Percentiles rank a stretch among this genome's conserved stretches.
phyloP scores from a whole-genome alignment of 2,329 filamentous ascomycete species.

The Exophiala spinifera region DNA sequence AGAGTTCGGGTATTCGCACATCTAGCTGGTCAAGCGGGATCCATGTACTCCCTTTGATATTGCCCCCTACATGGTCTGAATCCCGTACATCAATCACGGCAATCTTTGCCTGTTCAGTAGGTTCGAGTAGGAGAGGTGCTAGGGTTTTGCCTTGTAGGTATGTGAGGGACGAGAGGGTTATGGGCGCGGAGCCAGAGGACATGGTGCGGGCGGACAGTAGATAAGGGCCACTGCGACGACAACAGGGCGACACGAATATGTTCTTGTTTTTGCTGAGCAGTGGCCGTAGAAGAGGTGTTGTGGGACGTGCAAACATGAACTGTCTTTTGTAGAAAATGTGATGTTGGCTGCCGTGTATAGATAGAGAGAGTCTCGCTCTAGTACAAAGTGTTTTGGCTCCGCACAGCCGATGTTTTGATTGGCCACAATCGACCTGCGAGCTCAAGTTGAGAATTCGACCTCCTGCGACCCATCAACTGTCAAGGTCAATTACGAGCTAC shows the following conservation, averaged over 20 bases:
- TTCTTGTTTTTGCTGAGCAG: background rate
- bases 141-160: conserved; percentile 69
- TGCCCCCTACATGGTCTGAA: conserved; percentile 83
- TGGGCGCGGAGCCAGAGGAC: conserved; percentile 38
- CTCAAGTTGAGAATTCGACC: no score
- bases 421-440: no score
- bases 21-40: conserved; percentile 72
- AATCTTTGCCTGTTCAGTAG: conserved; percentile 47
- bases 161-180: conserved; percentile 61
- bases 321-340: no score
- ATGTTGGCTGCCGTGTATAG: no score
- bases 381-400: no score
- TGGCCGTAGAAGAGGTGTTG: background rate
- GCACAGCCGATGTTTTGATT: no score
- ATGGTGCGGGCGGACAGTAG: conserved; percentile 2
- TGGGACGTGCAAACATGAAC: background rate
- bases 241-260: background rate
- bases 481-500: no score
- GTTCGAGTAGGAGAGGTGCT: conserved; percentile 60
- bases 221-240: background rate
- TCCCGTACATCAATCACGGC: conserved; percentile 89
- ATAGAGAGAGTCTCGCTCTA: no score
- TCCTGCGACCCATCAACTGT: no score
- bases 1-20: conserved; percentile 73
- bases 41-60: conserved; percentile 76